Conservation (phyloP, 2,329 filamentous ascomycete genomes). For the Fusarium proliferatum region DNA sequence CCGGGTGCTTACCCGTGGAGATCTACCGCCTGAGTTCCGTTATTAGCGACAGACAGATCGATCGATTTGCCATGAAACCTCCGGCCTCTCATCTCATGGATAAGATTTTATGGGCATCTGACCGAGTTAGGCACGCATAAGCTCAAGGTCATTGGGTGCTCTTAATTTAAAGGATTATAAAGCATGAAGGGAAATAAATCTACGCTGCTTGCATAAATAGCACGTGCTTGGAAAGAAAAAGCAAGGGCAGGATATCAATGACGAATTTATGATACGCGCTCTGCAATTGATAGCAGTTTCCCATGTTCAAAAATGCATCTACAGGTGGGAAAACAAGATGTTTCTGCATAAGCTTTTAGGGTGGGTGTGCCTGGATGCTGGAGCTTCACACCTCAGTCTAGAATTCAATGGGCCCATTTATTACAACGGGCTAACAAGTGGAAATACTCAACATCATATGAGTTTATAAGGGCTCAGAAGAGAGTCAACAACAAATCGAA, state of each 20-base stretch:
- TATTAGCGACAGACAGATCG: conserved; percentile 7
- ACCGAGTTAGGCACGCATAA: background rate
- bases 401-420: background rate
- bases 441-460: background rate
- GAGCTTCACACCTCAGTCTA: background rate
- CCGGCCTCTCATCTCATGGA: background rate
- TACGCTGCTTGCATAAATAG: too few species aligned
- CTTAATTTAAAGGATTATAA: background rate
- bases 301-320: background rate
- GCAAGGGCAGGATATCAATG: background rate
- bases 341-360: background rate
- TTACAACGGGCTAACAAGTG: background rate
- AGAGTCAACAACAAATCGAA: too few species aligned
- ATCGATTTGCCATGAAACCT: conserved; percentile 18
- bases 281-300: background rate
- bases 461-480: background rate
- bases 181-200: background rate
- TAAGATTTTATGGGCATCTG: background rate
- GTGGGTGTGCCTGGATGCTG: background rate
- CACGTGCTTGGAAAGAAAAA: background rate
- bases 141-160: background rate
- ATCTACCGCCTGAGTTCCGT: conserved; percentile 7
- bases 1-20: background rate
- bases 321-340: background rate
- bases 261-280: background rate